Percentiles rank a stretch among this genome's conserved stretches.
Evolutionary conservation across 2,329 filamentous ascomycete genomes (phyloP).

Genomic region (Sarocladium kiliense): DNA sequence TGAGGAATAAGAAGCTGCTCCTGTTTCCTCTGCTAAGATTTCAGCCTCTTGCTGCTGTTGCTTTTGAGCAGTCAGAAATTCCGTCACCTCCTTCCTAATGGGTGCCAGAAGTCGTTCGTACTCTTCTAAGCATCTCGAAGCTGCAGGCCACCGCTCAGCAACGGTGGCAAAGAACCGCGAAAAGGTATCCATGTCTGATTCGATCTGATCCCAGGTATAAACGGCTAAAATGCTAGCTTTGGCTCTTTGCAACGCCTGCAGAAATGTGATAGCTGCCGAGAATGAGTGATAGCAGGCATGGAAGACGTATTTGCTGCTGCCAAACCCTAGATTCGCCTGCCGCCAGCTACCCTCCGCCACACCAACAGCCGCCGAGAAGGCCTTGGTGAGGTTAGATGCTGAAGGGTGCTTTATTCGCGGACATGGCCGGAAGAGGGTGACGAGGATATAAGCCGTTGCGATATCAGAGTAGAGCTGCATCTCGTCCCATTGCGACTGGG

Average conservation of each 20-base stretch:
- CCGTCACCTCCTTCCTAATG: neutral
- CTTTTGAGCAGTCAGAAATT: neutral
- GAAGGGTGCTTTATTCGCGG: neutral
- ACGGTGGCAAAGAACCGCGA: neutral
- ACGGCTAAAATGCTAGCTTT: neutral
- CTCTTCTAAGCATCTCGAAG: neutral
- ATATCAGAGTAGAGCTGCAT: conserved; percentile 1
- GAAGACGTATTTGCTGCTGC: neutral
- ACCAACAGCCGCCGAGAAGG: neutral
- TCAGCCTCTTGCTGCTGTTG: neutral
- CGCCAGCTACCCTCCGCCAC: neutral
- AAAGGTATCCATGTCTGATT: neutral
- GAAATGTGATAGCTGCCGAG: neutral
- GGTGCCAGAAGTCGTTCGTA: neutral
- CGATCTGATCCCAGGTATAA: neutral
- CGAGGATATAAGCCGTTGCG: neutral
- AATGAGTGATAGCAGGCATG: neutral
- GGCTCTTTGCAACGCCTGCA: neutral
- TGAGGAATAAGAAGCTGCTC: neutral
- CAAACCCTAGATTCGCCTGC: neutral
- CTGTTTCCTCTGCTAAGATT: neutral
- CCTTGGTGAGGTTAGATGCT: neutral
- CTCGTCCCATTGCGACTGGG: conserved; percentile 2
- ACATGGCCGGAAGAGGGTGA: neutral
- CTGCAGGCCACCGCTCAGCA: neutral